Base-by-base conservation (phyloP, 768 basidiomycete genomes). In the Psilocybe subaeruginosa region DNA sequence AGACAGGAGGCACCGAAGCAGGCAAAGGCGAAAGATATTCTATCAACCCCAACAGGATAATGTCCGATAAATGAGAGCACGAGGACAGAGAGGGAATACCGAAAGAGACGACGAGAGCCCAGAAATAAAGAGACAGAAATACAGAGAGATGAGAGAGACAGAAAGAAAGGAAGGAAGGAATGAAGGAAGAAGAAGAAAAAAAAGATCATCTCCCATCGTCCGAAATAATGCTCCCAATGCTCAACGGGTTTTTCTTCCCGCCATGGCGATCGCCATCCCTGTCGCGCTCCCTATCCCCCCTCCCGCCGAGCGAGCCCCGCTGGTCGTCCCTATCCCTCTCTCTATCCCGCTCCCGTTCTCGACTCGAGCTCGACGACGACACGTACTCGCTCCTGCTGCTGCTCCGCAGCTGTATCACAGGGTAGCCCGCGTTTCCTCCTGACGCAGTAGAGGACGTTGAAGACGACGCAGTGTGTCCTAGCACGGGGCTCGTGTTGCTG, bases 181-280 rank as follows among this genome's bases (percentile, higher is more conserved):
- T 0, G 52, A 54, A 12, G 30, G n/a, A 37, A 39, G 17, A 35
- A 54, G 19, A 30, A 8, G 46, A 47, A n/a, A 30, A 35, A n/a
- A 59, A 30, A 27, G n/a, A 59, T 62, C 59, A 68, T 52, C 71
- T 64, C 30, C 58, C 67, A 66, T 80, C 80, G 55, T 85, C 86
- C 41, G 85, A 87, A 58, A 89, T 88, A 58, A 90, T 90, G 66
- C 85, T 88, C 57, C 86, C 86, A 63, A 90, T 90, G 66, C 86
- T 88, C 74, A 90, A 68, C 57, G 81, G 82, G 65, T 87, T 89
- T 74, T 85, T 89, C 80, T 88, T 89, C 58, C 61, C 68, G 47
- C 68, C 55, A 52, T 69, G 64, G 50, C 66, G 60, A 39, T 69
- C 68, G 48, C 71, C 27, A 30, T 68, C 61, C 49, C 65, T 60